phyloP scores from a whole-genome alignment of 116 monocot species.

The Cymodocea nodosa region DNA sequence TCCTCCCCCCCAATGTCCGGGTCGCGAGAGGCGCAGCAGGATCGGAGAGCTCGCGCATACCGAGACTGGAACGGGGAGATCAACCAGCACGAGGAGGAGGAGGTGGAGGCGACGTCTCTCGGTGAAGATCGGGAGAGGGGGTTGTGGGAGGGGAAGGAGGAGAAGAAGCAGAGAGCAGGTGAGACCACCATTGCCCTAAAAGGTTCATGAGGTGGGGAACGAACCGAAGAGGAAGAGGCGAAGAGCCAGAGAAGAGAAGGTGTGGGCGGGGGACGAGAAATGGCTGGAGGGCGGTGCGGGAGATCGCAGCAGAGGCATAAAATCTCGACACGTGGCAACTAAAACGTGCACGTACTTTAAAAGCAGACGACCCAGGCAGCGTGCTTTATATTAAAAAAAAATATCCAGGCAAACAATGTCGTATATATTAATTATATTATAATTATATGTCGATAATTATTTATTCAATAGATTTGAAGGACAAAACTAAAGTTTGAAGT shows the following conservation, averaged over 20 bases:
- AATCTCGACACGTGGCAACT: not conserved
- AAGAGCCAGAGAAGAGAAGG: not conserved
- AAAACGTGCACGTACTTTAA: not conserved
- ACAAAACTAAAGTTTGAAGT: no score
- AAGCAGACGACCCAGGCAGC: no score
- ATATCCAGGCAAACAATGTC: no score
- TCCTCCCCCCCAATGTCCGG: slow-evolving; percentile 33
- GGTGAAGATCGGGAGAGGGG: not conserved
- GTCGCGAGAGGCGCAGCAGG: slow-evolving; percentile 19
- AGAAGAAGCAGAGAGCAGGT: slow-evolving; percentile 21
- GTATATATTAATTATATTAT: no score
- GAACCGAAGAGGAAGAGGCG: not conserved
- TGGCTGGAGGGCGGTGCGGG: not conserved
- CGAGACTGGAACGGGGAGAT: not conserved
- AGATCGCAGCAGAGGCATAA: not conserved
- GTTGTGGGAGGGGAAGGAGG: slow-evolving; percentile 13
- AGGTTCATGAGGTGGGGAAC: not conserved
- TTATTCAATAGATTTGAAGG: no score
- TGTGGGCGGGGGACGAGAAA: no score
- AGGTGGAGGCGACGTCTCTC: not conserved
- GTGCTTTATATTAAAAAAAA: no score
- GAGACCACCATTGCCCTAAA: slow-evolving; percentile 34
- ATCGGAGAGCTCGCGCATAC: slow-evolving; percentile 7
- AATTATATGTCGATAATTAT: no score
- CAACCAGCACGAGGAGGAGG: slow-evolving; percentile 1